Conservation (phyloP, 495 filamentous ascomycete genomes). For the Penicillium dipodomyicola region DNA sequence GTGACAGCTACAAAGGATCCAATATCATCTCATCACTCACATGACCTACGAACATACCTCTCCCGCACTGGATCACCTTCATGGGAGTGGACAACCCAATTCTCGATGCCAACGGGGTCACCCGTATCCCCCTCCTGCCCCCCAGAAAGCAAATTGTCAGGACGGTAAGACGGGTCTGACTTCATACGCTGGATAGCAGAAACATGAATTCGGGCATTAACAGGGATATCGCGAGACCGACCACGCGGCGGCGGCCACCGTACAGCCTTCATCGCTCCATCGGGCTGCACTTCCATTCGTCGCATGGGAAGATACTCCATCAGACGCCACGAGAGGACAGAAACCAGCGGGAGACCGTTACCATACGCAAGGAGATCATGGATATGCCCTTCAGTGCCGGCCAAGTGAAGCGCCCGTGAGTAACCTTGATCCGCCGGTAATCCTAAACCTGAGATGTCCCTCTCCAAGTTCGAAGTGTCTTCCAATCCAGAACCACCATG, state of each 20-base stretch:
- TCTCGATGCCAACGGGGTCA: neutral
- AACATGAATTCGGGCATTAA: slow-evolving; percentile 24
- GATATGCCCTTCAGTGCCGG: slow-evolving; percentile 54
- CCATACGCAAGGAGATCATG: slow-evolving; percentile 64
- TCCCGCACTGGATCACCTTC: slow-evolving; percentile 8
- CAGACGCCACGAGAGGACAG: slow-evolving; percentile 63
- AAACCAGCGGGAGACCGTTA: slow-evolving; percentile 48
- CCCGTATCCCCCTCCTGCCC: neutral
- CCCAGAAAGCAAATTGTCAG: slow-evolving; percentile 43
- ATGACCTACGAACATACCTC: neutral
- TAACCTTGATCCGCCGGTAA: neutral
- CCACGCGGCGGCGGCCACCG: slow-evolving; percentile 24
- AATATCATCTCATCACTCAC: neutral
- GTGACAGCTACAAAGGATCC: neutral
- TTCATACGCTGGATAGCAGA: slow-evolving; percentile 65
- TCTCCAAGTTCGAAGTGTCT: neutral
- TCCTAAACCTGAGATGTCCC: neutral
- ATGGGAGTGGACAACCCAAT: slow-evolving; percentile 2
- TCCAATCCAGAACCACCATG: neutral
- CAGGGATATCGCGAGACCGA: slow-evolving; percentile 19
- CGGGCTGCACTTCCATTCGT: slow-evolving; percentile 61
- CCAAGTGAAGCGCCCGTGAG: slow-evolving; percentile 20
- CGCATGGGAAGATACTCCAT: slow-evolving; percentile 77
- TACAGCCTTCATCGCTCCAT: slow-evolving; percentile 21
- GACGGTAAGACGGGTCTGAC: slow-evolving; percentile 55